These are phyloP conservation scores for Umbilicus rupestris DNA, from an alignment of 164 flowering plant genomes.

Conservation along the genomic window DNA sequence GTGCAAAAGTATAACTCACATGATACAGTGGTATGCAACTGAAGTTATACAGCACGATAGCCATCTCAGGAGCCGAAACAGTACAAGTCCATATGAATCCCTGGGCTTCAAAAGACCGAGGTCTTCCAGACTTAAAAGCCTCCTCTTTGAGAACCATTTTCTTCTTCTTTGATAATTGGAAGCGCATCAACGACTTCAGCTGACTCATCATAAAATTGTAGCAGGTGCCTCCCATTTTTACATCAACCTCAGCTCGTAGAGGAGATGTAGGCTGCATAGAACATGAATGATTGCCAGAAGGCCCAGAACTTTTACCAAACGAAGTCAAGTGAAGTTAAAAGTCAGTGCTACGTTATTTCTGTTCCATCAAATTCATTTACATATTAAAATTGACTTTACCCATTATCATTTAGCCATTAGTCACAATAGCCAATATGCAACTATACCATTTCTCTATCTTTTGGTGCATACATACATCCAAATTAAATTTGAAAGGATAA, in stretches of 20 bases:
- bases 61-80: constrained; percentile 94
- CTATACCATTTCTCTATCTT: too few relatives aligned
- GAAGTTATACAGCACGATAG: constrained; percentile 57
- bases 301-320: background rate
- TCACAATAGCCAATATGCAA: too few relatives aligned
- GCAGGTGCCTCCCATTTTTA: constrained; percentile 88
- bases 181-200: constrained; percentile 61
- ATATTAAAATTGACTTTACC: background rate
- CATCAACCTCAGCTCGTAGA: constrained; percentile 79
- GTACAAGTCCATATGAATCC: constrained; percentile 86
- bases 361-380: background rate
- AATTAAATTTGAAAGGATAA: too few relatives aligned
- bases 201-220: constrained; percentile 71
- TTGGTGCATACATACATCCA: too few relatives aligned
- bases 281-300: constrained; percentile 6
- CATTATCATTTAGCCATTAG: too few relatives aligned
- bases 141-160: constrained; percentile 56
- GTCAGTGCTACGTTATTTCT: background rate
- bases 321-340: background rate
- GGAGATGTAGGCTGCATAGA: constrained; percentile 53
- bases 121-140: constrained; percentile 23
- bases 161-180: constrained; percentile 53
- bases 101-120: constrained; percentile 36
- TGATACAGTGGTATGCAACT: constrained; percentile 57
- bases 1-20: constrained; percentile 38